A percentile compares a stretch with the other conserved stretches of the same genome.
Evolutionary conservation across 495 filamentous ascomycete genomes (phyloP).

Genomic region (Elasticomyces elasticus): DNA sequence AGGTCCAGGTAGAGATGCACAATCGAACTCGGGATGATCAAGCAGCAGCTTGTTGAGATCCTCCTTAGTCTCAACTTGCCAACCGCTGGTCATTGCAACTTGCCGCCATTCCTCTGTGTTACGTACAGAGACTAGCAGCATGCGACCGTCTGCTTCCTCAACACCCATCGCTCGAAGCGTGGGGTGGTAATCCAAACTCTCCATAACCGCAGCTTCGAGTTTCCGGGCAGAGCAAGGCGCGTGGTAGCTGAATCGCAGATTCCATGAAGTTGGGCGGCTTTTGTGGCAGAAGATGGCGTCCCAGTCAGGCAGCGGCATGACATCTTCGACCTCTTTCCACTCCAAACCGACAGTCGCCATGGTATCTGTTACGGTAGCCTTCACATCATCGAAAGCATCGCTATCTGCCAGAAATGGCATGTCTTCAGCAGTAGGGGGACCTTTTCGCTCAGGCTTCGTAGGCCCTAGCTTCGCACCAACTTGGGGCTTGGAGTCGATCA

Average conservation of each 20-base stretch:
- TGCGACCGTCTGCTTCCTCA: neutral
- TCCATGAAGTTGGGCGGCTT: conserved; percentile 8
- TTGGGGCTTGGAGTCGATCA: conserved; percentile 6
- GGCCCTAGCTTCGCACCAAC: neutral
- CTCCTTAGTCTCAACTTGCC: conserved; percentile 9
- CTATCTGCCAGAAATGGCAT: conserved; percentile 3
- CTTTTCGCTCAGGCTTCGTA: neutral
- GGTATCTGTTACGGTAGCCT: neutral
- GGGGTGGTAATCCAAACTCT: conserved; percentile 7
- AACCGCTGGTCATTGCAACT: conserved; percentile 4
- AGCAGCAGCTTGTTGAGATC: conserved; percentile 7
- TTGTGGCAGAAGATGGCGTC: conserved; percentile 10
- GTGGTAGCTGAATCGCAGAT: conserved; percentile 11
- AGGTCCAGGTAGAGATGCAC: conserved; percentile 1
- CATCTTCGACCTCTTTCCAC: conserved; percentile 16
- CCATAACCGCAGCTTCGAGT: conserved; percentile 7
- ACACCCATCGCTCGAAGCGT: conserved; percentile 7
- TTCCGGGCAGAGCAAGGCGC: neutral
- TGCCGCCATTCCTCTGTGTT: neutral
- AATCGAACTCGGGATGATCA: conserved; percentile 6
- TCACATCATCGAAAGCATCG: neutral
- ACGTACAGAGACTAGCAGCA: conserved; percentile 1
- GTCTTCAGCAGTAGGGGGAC: conserved; percentile 1
- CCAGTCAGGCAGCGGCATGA: conserved; percentile 11
- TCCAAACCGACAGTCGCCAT: conserved; percentile 1